Evolutionary conservation across 108 stramenopile genomes (phyloP).

Genomic region (Chaetoceros tenuissimus): DNA sequence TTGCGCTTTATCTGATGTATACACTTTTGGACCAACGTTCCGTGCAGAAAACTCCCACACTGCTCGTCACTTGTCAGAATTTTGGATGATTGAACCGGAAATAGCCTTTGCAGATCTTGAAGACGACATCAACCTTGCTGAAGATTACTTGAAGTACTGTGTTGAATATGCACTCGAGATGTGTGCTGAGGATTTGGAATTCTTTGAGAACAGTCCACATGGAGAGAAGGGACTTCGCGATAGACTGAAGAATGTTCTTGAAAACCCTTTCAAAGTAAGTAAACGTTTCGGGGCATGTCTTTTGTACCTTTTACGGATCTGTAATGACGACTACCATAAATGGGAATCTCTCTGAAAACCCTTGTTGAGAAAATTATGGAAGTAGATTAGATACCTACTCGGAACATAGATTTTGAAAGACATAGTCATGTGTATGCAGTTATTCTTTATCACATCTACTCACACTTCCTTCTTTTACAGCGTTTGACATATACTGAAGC

Average conservation of each 20-base stretch:
- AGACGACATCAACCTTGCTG: slow-evolving; percentile 82
- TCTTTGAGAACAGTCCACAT: slow-evolving; percentile 67
- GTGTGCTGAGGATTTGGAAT: slow-evolving; percentile 82
- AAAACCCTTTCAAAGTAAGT: slow-evolving; percentile 52
- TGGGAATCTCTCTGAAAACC: slow-evolving; percentile 65
- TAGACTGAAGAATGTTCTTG: slow-evolving; percentile 55
- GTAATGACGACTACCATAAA: slow-evolving; percentile 48
- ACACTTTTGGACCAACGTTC: slow-evolving; percentile 94
- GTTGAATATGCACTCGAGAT: slow-evolving; percentile 78
- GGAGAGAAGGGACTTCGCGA: slow-evolving; percentile 56
- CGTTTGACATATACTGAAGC: slow-evolving; percentile 83
- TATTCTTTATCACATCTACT: neutral
- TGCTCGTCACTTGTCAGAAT: slow-evolving; percentile 91
- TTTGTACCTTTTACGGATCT: slow-evolving; percentile 3
- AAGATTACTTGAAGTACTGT: slow-evolving; percentile 91
- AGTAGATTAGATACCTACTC: neutral
- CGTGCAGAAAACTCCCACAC: slow-evolving; percentile 94
- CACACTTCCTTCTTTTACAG: slow-evolving; percentile 2
- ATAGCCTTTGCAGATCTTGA: slow-evolving; percentile 76
- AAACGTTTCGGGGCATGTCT: neutral
- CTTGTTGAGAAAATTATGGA: slow-evolving; percentile 24
- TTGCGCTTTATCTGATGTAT: slow-evolving; percentile 85
- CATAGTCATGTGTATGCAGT: neutral
- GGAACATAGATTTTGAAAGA: neutral
- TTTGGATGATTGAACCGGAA: slow-evolving; percentile 95